Conservation (phyloP, 352 stramenopile species). For the Phytophthora kernoviae region DNA sequence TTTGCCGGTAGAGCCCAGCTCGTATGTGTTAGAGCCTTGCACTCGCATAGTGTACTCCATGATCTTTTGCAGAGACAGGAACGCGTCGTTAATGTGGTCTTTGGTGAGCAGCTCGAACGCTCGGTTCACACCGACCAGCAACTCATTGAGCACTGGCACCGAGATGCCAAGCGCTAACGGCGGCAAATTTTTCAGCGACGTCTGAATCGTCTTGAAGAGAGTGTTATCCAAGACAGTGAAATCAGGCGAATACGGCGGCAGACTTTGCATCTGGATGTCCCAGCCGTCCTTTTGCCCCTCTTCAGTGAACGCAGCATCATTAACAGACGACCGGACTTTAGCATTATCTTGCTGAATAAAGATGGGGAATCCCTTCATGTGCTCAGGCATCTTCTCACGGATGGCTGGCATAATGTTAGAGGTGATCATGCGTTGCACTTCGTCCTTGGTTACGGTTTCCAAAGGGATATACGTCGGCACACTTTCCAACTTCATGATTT, state of each 20-base stretch:
- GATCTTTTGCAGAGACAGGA: slow-evolving; percentile 45
- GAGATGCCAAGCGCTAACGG: slow-evolving; percentile 4
- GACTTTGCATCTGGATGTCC: slow-evolving; percentile 44
- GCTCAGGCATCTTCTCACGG: slow-evolving; percentile 34
- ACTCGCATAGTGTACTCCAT: slow-evolving; percentile 52
- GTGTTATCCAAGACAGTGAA: slow-evolving; percentile 46
- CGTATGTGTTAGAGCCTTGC: slow-evolving; percentile 50
- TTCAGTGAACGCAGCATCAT: slow-evolving; percentile 38
- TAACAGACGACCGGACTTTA: slow-evolving; percentile 36
- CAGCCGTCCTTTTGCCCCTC: slow-evolving; percentile 43
- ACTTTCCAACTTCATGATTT: too few species aligned
- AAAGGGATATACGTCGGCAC: slow-evolving; percentile 18
- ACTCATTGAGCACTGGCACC: slow-evolving; percentile 27
- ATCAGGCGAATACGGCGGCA: slow-evolving; percentile 49
- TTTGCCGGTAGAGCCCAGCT: slow-evolving; percentile 32
- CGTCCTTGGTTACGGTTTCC: slow-evolving; percentile 46
- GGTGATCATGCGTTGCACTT: slow-evolving; percentile 49
- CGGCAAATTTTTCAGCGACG: slow-evolving; percentile 25
- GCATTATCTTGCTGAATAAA: slow-evolving; percentile 53
- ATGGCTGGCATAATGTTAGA: slow-evolving; percentile 39
- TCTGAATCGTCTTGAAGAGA: slow-evolving; percentile 38
- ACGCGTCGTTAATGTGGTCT: slow-evolving; percentile 43
- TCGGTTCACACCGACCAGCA: slow-evolving; percentile 30
- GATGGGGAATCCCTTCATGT: slow-evolving; percentile 36
- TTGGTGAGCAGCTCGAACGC: slow-evolving; percentile 34